Evolutionary conservation across 78 protist genomes (phyloP), one percentile per base, ranked within the genome.

Genomic region (Polysphondylium violaceum): DNA sequence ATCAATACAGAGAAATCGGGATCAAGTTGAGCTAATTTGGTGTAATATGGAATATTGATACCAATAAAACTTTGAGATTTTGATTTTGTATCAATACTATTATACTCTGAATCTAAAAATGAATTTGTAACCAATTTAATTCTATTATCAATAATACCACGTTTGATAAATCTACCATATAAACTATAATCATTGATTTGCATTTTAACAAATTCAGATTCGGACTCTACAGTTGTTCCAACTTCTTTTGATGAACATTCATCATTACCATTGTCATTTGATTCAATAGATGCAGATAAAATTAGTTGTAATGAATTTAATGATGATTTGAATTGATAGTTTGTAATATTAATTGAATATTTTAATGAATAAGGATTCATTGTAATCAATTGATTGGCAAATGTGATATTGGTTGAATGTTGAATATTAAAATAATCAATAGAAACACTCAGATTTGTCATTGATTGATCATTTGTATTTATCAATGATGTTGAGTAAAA

Each of bases 361-460:
- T 79, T 79, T 14, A 79, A 17, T 7, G 88, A 33, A 6, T 50
- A 61, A 51, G 74, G 74, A 2, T 23, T 47, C 88, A 78, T 78
- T 35, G 64, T 35, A 3, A 65, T 19, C 11, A 44, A 23, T 53
- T 65, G 55, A 27, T 36, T 17, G 6, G 76, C 74, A 65, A 78
- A 78, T 44, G 74, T 12, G 6, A 77, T 43, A n/a, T 41, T 47
- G 0, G 72, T 77, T 38, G n/a, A n/a, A n/a, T n/a, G n/a, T n/a
- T n/a, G n/a, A n/a, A n/a, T n/a, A n/a, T n/a, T n/a, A n/a, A n/a
- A n/a, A n/a, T n/a, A n/a, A n/a, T n/a, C n/a, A n/a, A n/a, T n/a
- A n/a, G n/a, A n/a, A n/a, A n/a, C n/a, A n/a, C n/a, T n/a, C n/a
- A n/a, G n/a, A n/a, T n/a, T n/a, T n/a, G n/a, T n/a, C n/a, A n/a